phyloP scores from a whole-genome alignment of 2,329 filamentous ascomycete genomes.

The Phoma sp. region DNA sequence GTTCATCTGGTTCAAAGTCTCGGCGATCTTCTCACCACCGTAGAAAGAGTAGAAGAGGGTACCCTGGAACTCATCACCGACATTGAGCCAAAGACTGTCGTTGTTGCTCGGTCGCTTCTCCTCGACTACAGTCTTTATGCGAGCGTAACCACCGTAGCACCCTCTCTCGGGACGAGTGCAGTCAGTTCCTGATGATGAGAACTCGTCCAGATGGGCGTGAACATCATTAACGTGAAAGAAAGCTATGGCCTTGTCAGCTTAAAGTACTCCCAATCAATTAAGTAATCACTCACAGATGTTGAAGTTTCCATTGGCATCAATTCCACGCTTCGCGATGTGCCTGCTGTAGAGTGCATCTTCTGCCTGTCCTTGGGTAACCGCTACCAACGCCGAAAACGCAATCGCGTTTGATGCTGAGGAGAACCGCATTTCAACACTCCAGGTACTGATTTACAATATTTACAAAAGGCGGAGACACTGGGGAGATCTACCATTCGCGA shows the following conservation, averaged over 20 bases:
- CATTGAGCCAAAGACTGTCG: constrained; percentile 70
- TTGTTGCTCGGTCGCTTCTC: constrained; percentile 63
- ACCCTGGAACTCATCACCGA: constrained; percentile 74
- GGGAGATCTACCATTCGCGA: background rate
- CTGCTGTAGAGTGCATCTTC: constrained; percentile 43
- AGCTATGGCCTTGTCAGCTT: constrained; percentile 37
- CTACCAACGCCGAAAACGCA: constrained; percentile 33
- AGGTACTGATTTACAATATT: background rate
- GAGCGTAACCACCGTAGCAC: constrained; percentile 70
- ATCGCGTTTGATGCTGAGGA: constrained; percentile 21
- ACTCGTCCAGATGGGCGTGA: constrained; percentile 71
- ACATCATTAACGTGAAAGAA: constrained; percentile 77
- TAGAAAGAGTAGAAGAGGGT: constrained; percentile 74
- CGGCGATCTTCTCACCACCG: constrained; percentile 71
- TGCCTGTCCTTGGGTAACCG: constrained; percentile 20
- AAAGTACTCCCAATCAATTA: no score
- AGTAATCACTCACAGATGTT: constrained; percentile 41
- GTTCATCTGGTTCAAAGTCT: constrained; percentile 69
- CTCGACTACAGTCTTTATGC: constrained; percentile 68
- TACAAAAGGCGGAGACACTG: constrained; percentile 9
- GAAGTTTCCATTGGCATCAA: constrained; percentile 44
- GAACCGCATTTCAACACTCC: constrained; percentile 33
- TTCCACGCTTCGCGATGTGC: constrained; percentile 39
- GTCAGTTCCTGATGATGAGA: constrained; percentile 67
- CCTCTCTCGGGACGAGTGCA: constrained; percentile 64